Evolutionary conservation across 768 basidiomycete species (phyloP), one percentile per base, ranked within the genome.

Genomic region (Paxillus ammoniavirescens): DNA sequence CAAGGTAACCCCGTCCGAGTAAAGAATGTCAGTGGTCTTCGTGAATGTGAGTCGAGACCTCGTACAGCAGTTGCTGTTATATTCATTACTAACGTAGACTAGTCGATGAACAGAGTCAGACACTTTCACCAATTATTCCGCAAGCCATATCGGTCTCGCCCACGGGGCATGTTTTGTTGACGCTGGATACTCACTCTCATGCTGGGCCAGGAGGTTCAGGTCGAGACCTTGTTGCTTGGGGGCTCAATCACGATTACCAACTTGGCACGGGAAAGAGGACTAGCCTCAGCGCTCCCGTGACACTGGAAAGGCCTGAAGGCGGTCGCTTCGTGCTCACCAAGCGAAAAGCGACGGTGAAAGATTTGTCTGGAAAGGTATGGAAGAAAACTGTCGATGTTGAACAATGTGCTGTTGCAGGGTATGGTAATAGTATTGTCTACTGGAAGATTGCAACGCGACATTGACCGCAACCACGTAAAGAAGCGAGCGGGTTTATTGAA

Each of bases 11-110:
- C 91, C 3, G 74, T 82, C 1, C 83, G 84, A 52, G 87, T 88
- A 2, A 93, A 85, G 70, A 83, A 82, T 42, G 77, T 96, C 53
- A 93, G 91, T 63, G 91, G 91, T 10, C 73, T 96, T 23, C 72
- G 79, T n/a, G 92, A 95, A 78, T 96, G 91, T 92, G 63, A 73
- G 89, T 31, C 8, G 28, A 40, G n/a, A 47, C 14, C 18, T 12
- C 28, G 53, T 47, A 31, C 31, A 18, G 41, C n/a, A 26, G 33
- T 41, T 31, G n/a, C 53, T 17, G 38, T 54, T 57, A 55, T 50
- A 48, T 26, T 26, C 26, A 38, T 54, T 2, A 49, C 31, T 40
- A 40, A 38, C 18, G 23, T 30, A 45, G 44, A 53, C 50, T 67
- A 93, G 91, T 83, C 61, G 83, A 84, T 67, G 91, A 93, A 54